Base-by-base conservation (phyloP, 1,139 yeast genomes). In the Meyerozyma sp. region DNA sequence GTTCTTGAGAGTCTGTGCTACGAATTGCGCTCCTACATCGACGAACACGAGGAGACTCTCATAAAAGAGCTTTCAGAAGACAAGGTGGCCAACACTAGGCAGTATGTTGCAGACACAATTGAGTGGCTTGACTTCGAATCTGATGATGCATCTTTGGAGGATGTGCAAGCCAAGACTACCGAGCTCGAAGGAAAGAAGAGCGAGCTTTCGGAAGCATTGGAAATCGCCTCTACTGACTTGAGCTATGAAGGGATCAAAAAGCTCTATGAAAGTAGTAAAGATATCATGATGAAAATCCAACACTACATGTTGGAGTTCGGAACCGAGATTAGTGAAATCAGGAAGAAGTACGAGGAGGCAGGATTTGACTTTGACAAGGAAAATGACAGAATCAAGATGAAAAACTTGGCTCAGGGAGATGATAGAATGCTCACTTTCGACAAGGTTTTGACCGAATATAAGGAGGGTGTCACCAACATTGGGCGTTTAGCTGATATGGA, bases 101-200 rank as follows among this genome's bases (percentile, higher is more conserved):
- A 49, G 3, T 50, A 52, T 30, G 74, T 84, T 2, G 50, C 67
- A 27, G 82, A 80, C 21, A 65, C 73, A 21, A 65, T 85, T 42
- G 94, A 85, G 49, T 88, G 96, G 96, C 67, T 89, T 32, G 95
- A 88, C 44, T 81, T 77, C 51, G 91, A 83, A 20, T 77, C 88
- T 43, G 86, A 81, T 44, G 70, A 68, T 27, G 77, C 88, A 1
- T 50, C 71, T 1, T 47, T 73, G 36, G 67, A 66, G n/a, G 76
- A 66, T 8, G 59, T 79, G 37, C 54, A 62, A 40, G 51, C 46
- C 1, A 68, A 63, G 48, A 49, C 60, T 16, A 46, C 51, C 2
- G 54, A 55, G 37, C 45, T 70, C 14, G 46, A 49, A 3, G 45
- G 45, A 3, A 56, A 56, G 41, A 60, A 56, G 49, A 35, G 45